A percentile compares a stretch with the other conserved stretches of the same genome.
phyloP scores from a whole-genome alignment of 768 basidiomycete genomes.

The Lactifluus hygrophoroides region DNA sequence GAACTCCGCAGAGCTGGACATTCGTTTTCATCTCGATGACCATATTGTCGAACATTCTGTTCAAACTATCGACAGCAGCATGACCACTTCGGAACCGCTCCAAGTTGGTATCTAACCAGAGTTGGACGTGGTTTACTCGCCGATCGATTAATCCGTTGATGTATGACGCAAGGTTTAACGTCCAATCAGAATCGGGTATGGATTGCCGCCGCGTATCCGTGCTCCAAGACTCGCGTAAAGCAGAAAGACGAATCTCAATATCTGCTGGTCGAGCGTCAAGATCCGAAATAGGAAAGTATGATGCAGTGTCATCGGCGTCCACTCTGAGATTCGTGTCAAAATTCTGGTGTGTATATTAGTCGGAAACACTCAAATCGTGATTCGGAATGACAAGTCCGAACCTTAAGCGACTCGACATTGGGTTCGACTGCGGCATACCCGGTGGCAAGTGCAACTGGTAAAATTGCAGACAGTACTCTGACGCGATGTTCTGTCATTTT shows the following conservation, averaged over 20 bases:
- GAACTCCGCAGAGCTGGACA: slow-evolving; percentile 41
- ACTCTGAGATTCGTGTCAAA: slow-evolving; percentile 41
- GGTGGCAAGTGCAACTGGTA: slow-evolving; percentile 40
- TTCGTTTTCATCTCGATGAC: slow-evolving; percentile 39
- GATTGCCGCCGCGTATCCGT: slow-evolving; percentile 28
- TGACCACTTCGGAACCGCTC: slow-evolving; percentile 37
- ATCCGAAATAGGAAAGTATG: slow-evolving; percentile 30
- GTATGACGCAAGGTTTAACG: slow-evolving; percentile 29
- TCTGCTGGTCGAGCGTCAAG: slow-evolving; percentile 16
- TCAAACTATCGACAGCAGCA: slow-evolving; percentile 38
- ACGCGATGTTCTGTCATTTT: slow-evolving; percentile 41
- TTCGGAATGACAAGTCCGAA: slow-evolving; percentile 20
- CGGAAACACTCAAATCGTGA: neutral
- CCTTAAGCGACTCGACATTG: slow-evolving; percentile 43
- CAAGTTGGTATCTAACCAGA: slow-evolving; percentile 45
- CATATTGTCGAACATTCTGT: slow-evolving; percentile 35
- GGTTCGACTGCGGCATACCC: slow-evolving; percentile 41
- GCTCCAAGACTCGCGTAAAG: slow-evolving; percentile 27
- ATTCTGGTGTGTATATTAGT: slow-evolving; percentile 33
- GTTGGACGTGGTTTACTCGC: slow-evolving; percentile 39
- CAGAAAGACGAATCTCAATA: slow-evolving; percentile 24
- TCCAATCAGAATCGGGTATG: slow-evolving; percentile 36
- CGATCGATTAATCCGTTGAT: slow-evolving; percentile 34
- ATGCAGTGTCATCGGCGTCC: slow-evolving; percentile 30
- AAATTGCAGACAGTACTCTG: slow-evolving; percentile 28